These are phyloP conservation scores for Escallonia herrerae DNA, from an alignment of 129 eudicot species.

Conservation along the genomic window DNA sequence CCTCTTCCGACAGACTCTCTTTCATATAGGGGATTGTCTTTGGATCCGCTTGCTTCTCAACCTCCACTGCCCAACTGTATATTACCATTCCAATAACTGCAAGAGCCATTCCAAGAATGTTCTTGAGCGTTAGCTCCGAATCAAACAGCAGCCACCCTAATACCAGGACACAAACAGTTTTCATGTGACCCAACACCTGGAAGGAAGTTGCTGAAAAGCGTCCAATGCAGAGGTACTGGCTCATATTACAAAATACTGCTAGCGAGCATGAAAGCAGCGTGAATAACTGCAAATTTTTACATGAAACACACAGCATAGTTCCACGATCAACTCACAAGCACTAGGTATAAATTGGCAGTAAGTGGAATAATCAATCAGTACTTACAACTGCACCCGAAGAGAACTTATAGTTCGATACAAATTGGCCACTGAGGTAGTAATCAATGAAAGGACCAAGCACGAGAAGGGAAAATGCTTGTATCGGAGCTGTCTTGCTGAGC, in stretches of 20 bases:
- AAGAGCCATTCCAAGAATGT: constrained; percentile 22
- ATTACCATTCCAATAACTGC: constrained; percentile 23
- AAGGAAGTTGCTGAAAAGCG: constrained; percentile 32
- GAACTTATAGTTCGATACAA: constrained; percentile 17
- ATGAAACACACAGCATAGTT: neutral
- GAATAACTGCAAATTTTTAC: constrained; percentile 10
- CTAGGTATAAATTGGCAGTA: neutral
- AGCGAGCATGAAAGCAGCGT: constrained; percentile 20
- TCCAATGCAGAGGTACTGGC: constrained; percentile 30
- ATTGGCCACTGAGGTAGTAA: constrained; percentile 19
- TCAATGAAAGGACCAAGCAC: constrained; percentile 24
- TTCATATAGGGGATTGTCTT: neutral
- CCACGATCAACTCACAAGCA: neutral
- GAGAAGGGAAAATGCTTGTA: constrained; percentile 25
- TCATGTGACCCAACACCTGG: constrained; percentile 31
- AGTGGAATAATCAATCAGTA: neutral
- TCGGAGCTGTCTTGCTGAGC: constrained; percentile 32
- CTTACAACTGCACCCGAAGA: constrained; percentile 11
- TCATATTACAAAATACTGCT: constrained; percentile 25
- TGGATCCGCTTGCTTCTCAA: constrained; percentile 12
- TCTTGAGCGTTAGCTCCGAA: constrained; percentile 21
- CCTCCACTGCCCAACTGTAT: constrained; percentile 30
- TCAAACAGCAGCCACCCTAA: constrained; percentile 28
- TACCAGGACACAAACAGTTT: constrained; percentile 23
- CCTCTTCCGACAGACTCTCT: constrained; percentile 17